A percentile compares a stretch with the other conserved stretches of the same genome.
These are phyloP conservation scores for Cucumis variabilis DNA, from an alignment of 331 rosid species.

Conservation along the genomic window DNA sequence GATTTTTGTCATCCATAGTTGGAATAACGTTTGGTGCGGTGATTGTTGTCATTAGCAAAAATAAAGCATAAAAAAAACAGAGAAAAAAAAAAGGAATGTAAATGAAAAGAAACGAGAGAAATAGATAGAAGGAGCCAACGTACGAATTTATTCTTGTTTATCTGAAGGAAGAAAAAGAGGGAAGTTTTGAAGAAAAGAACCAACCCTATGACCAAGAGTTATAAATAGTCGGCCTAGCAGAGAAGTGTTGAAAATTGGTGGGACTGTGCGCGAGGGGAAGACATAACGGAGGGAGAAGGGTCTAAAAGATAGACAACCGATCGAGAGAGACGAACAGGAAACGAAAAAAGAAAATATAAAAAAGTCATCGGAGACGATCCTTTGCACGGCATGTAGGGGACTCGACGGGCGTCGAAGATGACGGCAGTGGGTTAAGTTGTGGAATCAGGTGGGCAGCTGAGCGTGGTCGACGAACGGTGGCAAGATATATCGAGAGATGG, in stretches of 20 bases:
- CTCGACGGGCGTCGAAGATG: too few species aligned
- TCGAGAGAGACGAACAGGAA: too few species aligned
- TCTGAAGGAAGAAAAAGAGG: background rate
- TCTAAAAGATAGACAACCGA: too few species aligned
- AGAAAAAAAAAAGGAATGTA: background rate
- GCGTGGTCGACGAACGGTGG: too few species aligned
- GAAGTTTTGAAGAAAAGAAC: background rate
- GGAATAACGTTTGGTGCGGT: background rate
- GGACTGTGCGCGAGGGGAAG: too few species aligned
- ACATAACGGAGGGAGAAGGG: too few species aligned
- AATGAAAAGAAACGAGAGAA: background rate
- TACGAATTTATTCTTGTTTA: background rate
- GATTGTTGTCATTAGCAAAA: background rate
- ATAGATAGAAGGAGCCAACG: background rate
- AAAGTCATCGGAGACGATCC: too few species aligned
- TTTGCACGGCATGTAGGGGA: too few species aligned
- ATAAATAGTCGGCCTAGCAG: background rate
- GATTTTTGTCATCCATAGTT: conserved; percentile 54
- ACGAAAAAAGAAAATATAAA: too few species aligned
- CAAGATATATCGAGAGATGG: too few species aligned
- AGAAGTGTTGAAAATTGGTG: background rate
- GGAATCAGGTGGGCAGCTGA: too few species aligned
- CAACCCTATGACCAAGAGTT: conserved; percentile 8
- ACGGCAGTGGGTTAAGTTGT: too few species aligned
- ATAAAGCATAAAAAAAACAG: background rate